Base-by-base conservation (phyloP, 2,329 filamentous ascomycete species). In the Cladorrhinum sp. region DNA sequence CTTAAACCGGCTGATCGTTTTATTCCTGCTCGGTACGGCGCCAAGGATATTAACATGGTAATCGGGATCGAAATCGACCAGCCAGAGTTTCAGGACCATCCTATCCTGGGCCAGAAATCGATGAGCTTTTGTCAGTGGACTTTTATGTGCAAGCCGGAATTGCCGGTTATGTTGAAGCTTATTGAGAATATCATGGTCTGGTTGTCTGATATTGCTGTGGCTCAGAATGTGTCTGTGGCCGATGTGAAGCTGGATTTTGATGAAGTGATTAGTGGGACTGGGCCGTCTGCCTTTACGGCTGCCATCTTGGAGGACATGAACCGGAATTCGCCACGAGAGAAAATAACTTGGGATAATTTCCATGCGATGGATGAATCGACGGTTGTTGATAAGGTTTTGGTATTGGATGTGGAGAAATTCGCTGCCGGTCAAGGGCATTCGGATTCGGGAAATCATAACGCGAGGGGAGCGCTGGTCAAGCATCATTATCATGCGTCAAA, bases 41-140 rank as follows among this genome's bases (percentile, higher is more conserved):
- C 86, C 64, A 72, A 75, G 14, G 84, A 89, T 16, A 80, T 90
- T 55, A 85, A 89, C 67, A 83, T 90, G 79, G 84, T 91, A 21
- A 82, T 90, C 24, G 86, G 87, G 14, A 79, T 91, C 0, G 88
- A 91, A 70, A 87, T 90, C 60, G 88, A 90, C 68, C 82, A 90
- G 72, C 87, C 87, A 0, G 80, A 84, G 6, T 90, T 85, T 73
- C 76, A 74, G 18, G 74, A 85, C 55, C 87, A 90, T 69, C 80
- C 84, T 1, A 86, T 90, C 30, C 77, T 90, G 0, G 87, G 87
- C 12, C 80, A 79, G 51, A 90, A 90, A 73, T 89, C 84, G 39
- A 78, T 80, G 66, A 90, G 87, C 0, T 90, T 91, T 70, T 90
- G 87, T 71, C 88, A 90, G 69, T 91, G 88, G 88, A 90, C 88